Conservation (phyloP, 306 rosid genomes). For the Psophocarpus tetragonolobus region DNA sequence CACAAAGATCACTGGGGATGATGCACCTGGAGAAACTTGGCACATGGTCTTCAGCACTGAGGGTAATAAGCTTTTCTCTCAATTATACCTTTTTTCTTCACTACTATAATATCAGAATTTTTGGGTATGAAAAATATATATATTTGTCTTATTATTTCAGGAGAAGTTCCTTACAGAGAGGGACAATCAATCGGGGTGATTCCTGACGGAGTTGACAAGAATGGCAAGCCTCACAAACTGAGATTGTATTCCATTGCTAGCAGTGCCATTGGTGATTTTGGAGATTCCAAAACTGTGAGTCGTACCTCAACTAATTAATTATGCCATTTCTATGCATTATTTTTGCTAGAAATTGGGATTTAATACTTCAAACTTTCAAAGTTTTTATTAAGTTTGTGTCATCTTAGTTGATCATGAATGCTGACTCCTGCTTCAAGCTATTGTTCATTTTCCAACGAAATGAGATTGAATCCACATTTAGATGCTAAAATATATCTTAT, state of each 20-base stretch:
- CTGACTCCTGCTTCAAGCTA: not conserved
- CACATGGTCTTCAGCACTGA: conserved; percentile 96
- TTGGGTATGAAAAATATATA: not conserved
- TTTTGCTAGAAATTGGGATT: not conserved
- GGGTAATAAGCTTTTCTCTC: conserved; percentile 38
- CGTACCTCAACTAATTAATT: not conserved
- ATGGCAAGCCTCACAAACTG: conserved; percentile 93
- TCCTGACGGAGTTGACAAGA: conserved; percentile 82
- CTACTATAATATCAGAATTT: not conserved
- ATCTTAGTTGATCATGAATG: not conserved
- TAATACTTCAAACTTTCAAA: not conserved
- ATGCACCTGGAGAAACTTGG: conserved; percentile 96
- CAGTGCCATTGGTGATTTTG: conserved; percentile 93
- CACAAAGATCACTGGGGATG: conserved; percentile 92
- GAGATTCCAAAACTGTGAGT: conserved; percentile 91
- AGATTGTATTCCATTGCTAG: conserved; percentile 90
- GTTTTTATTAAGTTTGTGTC: not conserved
- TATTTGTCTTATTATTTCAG: conserved; percentile 38
- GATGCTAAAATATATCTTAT: not conserved
- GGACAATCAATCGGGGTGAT: conserved; percentile 90
- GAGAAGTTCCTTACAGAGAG: conserved; percentile 88
- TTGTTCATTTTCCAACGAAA: not conserved
- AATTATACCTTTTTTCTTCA: not conserved
- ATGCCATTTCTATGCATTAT: not conserved
- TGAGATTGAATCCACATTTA: not conserved